A percentile compares a stretch with the other conserved stretches of the same genome.
phyloP scores from a whole-genome alignment of 805 yeast species.

The Kazachstania kunashirensis region DNA sequence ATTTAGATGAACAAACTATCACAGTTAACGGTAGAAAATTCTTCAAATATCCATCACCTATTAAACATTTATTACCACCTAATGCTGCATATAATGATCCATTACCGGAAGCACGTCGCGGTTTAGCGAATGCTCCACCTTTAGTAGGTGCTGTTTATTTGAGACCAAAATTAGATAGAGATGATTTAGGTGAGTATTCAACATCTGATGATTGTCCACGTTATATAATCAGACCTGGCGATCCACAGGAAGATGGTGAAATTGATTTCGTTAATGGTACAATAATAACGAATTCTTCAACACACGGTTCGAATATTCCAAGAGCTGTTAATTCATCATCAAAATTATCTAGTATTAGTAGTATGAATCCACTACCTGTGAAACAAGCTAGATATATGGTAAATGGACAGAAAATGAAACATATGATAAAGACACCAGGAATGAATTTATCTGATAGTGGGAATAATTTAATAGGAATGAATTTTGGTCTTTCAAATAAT shows the following conservation, averaged over 20 bases:
- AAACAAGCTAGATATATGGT: background rate
- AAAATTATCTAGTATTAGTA: too few species aligned
- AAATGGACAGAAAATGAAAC: background rate
- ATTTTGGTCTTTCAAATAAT: too few species aligned
- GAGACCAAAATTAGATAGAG: constrained; percentile 64
- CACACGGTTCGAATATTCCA: constrained; percentile 3
- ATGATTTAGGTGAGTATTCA: constrained; percentile 72
- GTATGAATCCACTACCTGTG: background rate
- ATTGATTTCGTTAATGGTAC: constrained; percentile 28
- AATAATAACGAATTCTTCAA: constrained; percentile 14
- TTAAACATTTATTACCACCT: constrained; percentile 64
- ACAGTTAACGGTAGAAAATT: constrained; percentile 62
- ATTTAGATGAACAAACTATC: constrained; percentile 65
- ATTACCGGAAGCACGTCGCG: constrained; percentile 73
- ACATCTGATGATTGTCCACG: constrained; percentile 39
- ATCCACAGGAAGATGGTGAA: constrained; percentile 30
- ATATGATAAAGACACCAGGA: too few species aligned
- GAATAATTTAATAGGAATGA: too few species aligned
- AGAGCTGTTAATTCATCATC: background rate
- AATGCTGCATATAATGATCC: constrained; percentile 66
- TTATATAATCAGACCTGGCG: constrained; percentile 37
- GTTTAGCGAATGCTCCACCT: constrained; percentile 88
- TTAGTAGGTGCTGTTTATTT: constrained; percentile 81
- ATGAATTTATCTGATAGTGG: too few species aligned
- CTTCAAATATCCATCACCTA: constrained; percentile 73